These are phyloP conservation scores for Haplosporangium sp. DNA, from an alignment of 371 early-diverging fungal species.

Conservation along the genomic window DNA sequence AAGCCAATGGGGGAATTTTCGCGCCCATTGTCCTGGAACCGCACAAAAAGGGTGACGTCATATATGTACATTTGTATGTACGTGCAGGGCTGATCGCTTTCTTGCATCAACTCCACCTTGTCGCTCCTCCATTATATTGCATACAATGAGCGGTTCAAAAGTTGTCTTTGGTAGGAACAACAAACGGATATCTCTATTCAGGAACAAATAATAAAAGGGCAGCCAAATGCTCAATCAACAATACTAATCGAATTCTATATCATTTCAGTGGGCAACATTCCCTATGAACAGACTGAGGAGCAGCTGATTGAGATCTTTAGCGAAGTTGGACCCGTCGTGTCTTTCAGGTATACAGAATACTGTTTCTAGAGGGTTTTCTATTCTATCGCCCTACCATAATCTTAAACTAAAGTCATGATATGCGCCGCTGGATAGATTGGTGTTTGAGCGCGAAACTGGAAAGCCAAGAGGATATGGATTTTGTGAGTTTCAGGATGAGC, in stretches of 20 bases:
- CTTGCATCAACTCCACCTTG: neutral
- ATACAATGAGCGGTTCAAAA: slow-evolving; percentile 36
- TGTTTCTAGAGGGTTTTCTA: neutral
- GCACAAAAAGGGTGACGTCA: slow-evolving; percentile 21
- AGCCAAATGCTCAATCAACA: neutral
- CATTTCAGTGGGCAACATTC: slow-evolving; percentile 81
- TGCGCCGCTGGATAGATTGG: slow-evolving; percentile 62
- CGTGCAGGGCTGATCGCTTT: neutral
- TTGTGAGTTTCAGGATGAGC: slow-evolving; percentile 81
- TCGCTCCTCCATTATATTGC: neutral
- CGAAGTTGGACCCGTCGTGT: slow-evolving; percentile 88
- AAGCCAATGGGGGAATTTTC: too few species aligned
- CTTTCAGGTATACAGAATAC: slow-evolving; percentile 66
- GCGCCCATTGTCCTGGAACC: too few species aligned
- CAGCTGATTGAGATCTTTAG: slow-evolving; percentile 89
- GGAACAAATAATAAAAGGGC: slow-evolving; percentile 4
- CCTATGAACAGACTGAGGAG: slow-evolving; percentile 91
- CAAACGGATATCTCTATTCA: neutral
- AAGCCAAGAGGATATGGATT: slow-evolving; percentile 93
- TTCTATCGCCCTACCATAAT: neutral
- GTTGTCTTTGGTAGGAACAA: slow-evolving; percentile 67
- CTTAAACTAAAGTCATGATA: neutral
- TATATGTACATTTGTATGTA: neutral
- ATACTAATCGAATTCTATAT: slow-evolving; percentile 5
- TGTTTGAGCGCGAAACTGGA: slow-evolving; percentile 90